Base-by-base conservation (phyloP, 352 stramenopile species). In the Phytophthora sojae region DNA sequence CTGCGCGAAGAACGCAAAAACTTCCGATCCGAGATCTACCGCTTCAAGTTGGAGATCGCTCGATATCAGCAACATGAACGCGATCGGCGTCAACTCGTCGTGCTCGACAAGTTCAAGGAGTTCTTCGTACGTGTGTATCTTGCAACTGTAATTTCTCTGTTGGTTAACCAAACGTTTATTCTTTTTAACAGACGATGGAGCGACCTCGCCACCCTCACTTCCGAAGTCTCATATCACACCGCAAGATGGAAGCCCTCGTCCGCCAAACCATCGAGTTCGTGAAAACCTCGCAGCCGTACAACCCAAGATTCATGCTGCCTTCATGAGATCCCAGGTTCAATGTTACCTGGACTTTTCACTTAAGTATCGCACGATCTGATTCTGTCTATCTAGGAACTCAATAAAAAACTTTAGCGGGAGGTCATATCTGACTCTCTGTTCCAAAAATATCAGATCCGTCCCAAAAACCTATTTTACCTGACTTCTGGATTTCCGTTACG, bases 71-170 rank as follows among this genome's bases (percentile, higher is more conserved):
- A 83, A 52, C 83, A 91, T 61, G 70, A 88, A 49, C 68, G 77
- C 19, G 80, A 91, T 39, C 69, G 79, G 30, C 67, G 75, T 30
- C 80, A 84, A 47, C 72, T 91, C 39, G 62, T 85, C 32, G 82
- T 91, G 50, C 74, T 86, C 30, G 82, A 89, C 57, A 91, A 90
- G 60, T 91, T 90, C 57, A 78, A 80, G 32, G 81, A 90, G 32
- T 91, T 91, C 59, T 90, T 91, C 49, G 83, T 91, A 79, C 67
- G 59, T 69, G 5, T 63, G 19, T 32, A 32, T 42, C 17, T 25
- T 4, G 6, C 52, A 42, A 37, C 19, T 37, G 21, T 21, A 21
- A 21, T 21, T 21, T 21, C 21, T 21, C 21, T 21, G 21, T 21
- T 21, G 21, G 21, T 21, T 21, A 21, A 21, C 21, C 21, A 21